These are phyloP conservation scores for Scedosporium apiospermum DNA, from an alignment of 2,329 filamentous ascomycete genomes.

Conservation along the genomic window DNA sequence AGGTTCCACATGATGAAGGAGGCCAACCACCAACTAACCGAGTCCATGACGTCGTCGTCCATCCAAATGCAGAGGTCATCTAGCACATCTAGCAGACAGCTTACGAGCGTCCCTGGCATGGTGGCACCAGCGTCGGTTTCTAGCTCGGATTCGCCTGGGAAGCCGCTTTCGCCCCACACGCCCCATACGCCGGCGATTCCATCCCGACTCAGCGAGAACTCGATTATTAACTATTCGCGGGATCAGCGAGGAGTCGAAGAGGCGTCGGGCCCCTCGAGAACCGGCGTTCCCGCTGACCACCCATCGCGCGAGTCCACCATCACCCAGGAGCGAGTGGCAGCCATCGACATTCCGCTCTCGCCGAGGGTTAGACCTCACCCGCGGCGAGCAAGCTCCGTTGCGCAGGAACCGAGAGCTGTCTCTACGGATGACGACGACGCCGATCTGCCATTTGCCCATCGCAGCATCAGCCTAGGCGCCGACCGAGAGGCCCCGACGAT, in stretches of 20 bases:
- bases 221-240: constrained; percentile 36
- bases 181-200: constrained; percentile 91
- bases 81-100: constrained; percentile 55
- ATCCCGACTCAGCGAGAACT: constrained; percentile 85
- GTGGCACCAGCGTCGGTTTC: constrained; percentile 67
- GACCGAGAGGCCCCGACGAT: constrained; percentile 51
- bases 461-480: constrained; percentile 58
- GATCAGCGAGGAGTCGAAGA: background rate
- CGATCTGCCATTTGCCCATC: constrained; percentile 52
- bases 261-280: background rate
- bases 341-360: constrained; percentile 66
- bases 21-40: constrained; percentile 78
- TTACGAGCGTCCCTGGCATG: constrained; percentile 55
- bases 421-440: constrained; percentile 53
- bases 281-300: background rate
- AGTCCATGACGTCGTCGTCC: constrained; percentile 90
- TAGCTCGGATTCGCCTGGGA: constrained; percentile 79
- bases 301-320: constrained; percentile 4
- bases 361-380: constrained; percentile 48
- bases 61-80: constrained; percentile 76
- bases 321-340: constrained; percentile 33
- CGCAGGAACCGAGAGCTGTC: constrained; percentile 48
- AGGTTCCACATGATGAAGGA: constrained; percentile 86
- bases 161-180: constrained; percentile 81
- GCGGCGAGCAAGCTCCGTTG: constrained; percentile 60